Evolutionary conservation across 2,329 filamentous ascomycete genomes (phyloP).

Genomic region (Penicillium sp.): DNA sequence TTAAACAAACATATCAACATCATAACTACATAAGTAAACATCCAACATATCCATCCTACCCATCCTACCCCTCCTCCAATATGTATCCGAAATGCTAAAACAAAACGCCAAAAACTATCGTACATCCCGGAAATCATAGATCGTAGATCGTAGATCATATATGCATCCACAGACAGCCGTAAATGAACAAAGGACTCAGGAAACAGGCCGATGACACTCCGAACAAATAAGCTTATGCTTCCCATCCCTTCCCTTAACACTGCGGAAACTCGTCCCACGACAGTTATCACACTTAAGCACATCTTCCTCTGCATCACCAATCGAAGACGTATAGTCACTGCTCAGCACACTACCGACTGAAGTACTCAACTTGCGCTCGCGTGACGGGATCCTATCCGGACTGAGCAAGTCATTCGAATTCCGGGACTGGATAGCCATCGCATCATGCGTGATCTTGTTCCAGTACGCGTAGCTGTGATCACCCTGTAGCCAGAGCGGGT

Average conservation of each 20-base stretch:
- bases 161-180: neutral
- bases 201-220: conserved; percentile 46
- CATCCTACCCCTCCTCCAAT: neutral
- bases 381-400: conserved; percentile 21
- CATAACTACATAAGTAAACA: neutral
- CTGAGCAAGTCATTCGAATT: conserved; percentile 21
- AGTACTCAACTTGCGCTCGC: conserved; percentile 44
- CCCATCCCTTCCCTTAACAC: conserved; percentile 54
- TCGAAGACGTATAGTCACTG: conserved; percentile 52
- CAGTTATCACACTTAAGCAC: conserved; percentile 61
- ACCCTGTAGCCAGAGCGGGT: conserved; percentile 52
- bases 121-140: conserved; percentile 2
- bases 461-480: conserved; percentile 57
- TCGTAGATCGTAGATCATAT: conserved; percentile 3
- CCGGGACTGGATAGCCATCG: conserved; percentile 33
- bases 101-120: conserved; percentile 4
- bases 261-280: conserved; percentile 62
- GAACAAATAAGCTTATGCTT: conserved; percentile 62
- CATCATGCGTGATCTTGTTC: conserved; percentile 47
- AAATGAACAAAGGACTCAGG: conserved; percentile 14
- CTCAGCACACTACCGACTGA: conserved; percentile 55
- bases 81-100: neutral
- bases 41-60: too few species aligned
- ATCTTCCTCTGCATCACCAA: conserved; percentile 46
- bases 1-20: conserved; percentile 1